Evolutionary conservation across 176 grass and related monocot species (phyloP), one percentile per base, ranked within the genome.

Genomic region (Ampelocalamus luodianensis): DNA sequence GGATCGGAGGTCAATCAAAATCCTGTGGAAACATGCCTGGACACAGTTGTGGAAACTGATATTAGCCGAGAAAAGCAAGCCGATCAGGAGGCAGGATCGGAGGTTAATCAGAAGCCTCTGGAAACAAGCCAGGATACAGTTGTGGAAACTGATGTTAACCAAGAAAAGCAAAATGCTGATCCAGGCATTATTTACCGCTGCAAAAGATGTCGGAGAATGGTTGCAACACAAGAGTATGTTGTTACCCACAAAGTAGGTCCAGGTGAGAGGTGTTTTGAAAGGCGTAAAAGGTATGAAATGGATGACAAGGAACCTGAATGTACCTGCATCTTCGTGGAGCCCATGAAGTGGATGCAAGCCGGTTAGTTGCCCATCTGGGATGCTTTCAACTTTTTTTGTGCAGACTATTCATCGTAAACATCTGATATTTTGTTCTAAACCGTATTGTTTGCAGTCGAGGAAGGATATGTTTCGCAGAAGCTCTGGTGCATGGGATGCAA

Each of bases 271-370:
- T 80, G 70, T 17, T 98, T 95, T 17, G 81, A 61, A 53, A 83
- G 50, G 88, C 85, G 75, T 14, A 93, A 92, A 74, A 85, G 44
- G 20, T 82, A 62, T 36, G 34, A 75, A 40, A 56, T 9, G 4
- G 58, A 81, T 20, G 85, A 89, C 36, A 85, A 86, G 71, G 80
- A 82, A 76, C 79, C 85, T 12, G 81, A 93, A 71, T 95, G 96
- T 36, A 89, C 88, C 9, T 82, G 87, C 68, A 92, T 98, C 85
- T 98, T 89, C 39, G 89, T 98, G 59, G 87, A 98, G 69, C 87
- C 96, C 50, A 90, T 98, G 91, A 98, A 95, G 77, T 95, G 96
- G 93, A 95, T 98, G 93, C 68, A 90, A 87, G 50, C 93, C 36
- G 89, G 96, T 98, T 48, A 79, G 84, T 73, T 73, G 27, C 22